Conservation (phyloP, 768 basidiomycete genomes). For the Lactifluus echinatus region DNA sequence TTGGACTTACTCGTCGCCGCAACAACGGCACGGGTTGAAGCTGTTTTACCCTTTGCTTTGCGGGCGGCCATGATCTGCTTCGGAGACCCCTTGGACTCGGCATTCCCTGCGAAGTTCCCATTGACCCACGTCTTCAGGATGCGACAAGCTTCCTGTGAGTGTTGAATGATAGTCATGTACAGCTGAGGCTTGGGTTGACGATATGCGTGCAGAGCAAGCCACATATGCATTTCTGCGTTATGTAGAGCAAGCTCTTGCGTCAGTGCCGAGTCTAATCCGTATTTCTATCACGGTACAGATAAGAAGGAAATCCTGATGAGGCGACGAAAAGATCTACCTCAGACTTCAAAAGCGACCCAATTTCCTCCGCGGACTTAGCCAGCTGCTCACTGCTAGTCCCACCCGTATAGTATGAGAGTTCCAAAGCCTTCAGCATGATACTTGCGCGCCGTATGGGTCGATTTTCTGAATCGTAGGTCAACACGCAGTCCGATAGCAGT, state of each 20-base stretch:
- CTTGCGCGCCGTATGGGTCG: constrained; percentile 55
- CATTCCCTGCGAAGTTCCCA: background rate
- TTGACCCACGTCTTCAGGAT: constrained; percentile 36
- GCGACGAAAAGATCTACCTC: background rate
- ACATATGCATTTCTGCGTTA: constrained; percentile 49
- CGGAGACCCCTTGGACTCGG: constrained; percentile 9
- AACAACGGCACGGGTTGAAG: constrained; percentile 16
- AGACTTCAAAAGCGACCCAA: constrained; percentile 33
- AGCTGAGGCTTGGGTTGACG: constrained; percentile 39
- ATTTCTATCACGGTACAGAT: constrained; percentile 21
- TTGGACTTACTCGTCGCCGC: constrained; percentile 11
- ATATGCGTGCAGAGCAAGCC: constrained; percentile 66
- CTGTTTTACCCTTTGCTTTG: constrained; percentile 12
- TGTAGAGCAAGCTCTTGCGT: constrained; percentile 36
- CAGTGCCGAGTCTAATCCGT: constrained; percentile 26
- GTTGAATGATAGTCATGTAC: constrained; percentile 38
- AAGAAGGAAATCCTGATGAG: background rate
- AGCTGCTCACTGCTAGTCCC: constrained; percentile 10
- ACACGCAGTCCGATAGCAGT: constrained; percentile 42
- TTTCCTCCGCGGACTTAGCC: constrained; percentile 20
- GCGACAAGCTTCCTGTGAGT: constrained; percentile 45
- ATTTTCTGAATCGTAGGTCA: constrained; percentile 37
- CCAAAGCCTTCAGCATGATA: constrained; percentile 45
- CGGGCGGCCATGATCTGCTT: constrained; percentile 9
- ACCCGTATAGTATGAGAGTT: constrained; percentile 38